Base-by-base conservation (phyloP, 208 protist genomes). In the Jaenimonas drosophilae region DNA sequence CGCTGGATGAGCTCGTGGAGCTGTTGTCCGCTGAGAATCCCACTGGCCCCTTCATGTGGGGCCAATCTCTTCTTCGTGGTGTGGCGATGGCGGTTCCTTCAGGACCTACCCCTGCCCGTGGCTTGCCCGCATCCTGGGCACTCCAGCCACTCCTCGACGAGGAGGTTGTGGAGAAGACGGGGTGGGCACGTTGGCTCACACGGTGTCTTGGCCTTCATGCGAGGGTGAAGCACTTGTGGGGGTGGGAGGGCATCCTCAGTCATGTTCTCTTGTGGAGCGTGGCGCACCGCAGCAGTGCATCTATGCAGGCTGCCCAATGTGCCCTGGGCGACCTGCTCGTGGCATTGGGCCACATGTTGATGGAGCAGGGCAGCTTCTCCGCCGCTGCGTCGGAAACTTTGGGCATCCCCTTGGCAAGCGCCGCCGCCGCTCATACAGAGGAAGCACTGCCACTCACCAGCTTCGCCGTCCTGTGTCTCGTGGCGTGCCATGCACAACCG, bases 191-290 rank as follows among this genome's bases (percentile, higher is more conserved):
- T 14, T 83, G 75, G 75, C 26, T 83, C 49, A 60, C 58, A 12
- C 52, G 52, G 1, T 7, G 62, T 23, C 46, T 83, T 23, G 56
- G 55, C 1, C 34, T 64, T 23, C 54, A 83, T 30, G 48, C 60
- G 20, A 34, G 39, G 32, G 47, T 76, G 38, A 66, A 67, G 47
- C 30, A 64, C 41, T 38, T 78, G 5, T 50, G 77, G 38, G 49
- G 59, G 27, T 75, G 61, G 65, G 75, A 83, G 37, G 36, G 20
- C 4, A 28, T 78, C 29, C 56, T 83, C 32, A 51, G 50, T 37
- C 69, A 78, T 41, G 36, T 43, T 2, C 55, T 77, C 28, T 52
- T 70, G 45, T 83, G 75, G 75, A 42, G 51, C 16, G 49, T 78
- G 21, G 32, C 61, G 0, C 62, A 71, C 42, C 57, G 59, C 27